These are phyloP conservation scores for Strobilomyces dryophilus DNA, from an alignment of 768 basidiomycete genomes.

Conservation along the genomic window DNA sequence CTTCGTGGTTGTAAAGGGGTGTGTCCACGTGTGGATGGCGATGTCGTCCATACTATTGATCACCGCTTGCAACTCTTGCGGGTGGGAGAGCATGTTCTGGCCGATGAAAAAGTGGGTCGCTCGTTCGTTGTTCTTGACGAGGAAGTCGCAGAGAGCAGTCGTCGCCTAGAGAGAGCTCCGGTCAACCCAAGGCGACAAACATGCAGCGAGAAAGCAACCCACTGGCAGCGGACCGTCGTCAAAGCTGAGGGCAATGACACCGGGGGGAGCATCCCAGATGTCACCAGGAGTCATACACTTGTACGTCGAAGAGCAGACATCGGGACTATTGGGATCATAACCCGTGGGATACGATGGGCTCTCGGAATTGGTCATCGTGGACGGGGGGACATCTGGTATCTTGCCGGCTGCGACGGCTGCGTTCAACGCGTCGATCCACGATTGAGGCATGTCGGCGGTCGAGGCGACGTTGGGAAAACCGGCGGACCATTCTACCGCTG, in stretches of 20 bases:
- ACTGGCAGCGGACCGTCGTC: slow-evolving; percentile 75
- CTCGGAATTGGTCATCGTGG: slow-evolving; percentile 34
- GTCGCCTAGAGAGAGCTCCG: slow-evolving; percentile 32
- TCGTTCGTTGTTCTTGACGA: slow-evolving; percentile 57
- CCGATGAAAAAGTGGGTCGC: slow-evolving; percentile 93
- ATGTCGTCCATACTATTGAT: slow-evolving; percentile 40
- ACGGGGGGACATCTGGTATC: slow-evolving; percentile 64
- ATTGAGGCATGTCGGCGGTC: slow-evolving; percentile 48
- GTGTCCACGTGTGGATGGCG: slow-evolving; percentile 55
- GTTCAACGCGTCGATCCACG: slow-evolving; percentile 71
- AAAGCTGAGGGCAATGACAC: slow-evolving; percentile 62
- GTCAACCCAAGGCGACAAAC: slow-evolving; percentile 2
- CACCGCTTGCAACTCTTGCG: slow-evolving; percentile 50
- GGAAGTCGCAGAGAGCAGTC: slow-evolving; percentile 55
- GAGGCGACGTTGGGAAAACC: slow-evolving; percentile 62
- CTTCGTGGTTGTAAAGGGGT: slow-evolving; percentile 78
- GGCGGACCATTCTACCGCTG: slow-evolving; percentile 52
- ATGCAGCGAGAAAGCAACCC: slow-evolving; percentile 11
- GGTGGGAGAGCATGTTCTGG: slow-evolving; percentile 59
- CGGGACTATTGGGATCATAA: slow-evolving; percentile 38
- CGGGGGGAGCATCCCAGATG: slow-evolving; percentile 73
- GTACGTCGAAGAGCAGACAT: slow-evolving; percentile 76
- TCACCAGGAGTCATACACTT: slow-evolving; percentile 61
- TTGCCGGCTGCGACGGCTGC: slow-evolving; percentile 62
- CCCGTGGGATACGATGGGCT: slow-evolving; percentile 38